These are phyloP conservation scores for Hysterium pulicare DNA, from an alignment of 2,329 filamentous ascomycete genomes.

Conservation along the genomic window DNA sequence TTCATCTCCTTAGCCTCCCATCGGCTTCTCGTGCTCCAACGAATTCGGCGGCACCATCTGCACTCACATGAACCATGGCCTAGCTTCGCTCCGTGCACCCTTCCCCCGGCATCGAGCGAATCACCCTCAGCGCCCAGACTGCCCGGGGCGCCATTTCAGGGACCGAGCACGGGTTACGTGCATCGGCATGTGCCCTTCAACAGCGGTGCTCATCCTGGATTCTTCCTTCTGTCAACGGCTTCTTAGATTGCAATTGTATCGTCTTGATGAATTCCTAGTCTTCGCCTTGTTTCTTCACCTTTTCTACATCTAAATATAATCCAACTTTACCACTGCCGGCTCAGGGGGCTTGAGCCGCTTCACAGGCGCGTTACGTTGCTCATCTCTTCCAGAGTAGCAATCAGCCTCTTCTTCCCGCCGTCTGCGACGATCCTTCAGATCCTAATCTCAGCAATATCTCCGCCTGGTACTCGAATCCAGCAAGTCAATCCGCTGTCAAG, in stretches of 20 bases:
- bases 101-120: constrained; percentile 23
- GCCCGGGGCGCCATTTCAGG: constrained; percentile 24
- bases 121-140: constrained; percentile 21
- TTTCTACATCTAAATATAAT: constrained; percentile 10
- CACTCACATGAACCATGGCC: constrained; percentile 14
- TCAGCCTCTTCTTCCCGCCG: constrained; percentile 26
- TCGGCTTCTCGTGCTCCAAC: constrained; percentile 11
- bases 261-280: neutral
- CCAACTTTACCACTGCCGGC: constrained; percentile 24
- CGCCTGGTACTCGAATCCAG: constrained; percentile 28
- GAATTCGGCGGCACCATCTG: constrained; percentile 5
- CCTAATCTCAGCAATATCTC: constrained; percentile 33
- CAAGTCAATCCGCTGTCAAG: constrained; percentile 27
- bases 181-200: neutral
- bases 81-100: constrained; percentile 27
- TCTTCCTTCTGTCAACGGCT: neutral
- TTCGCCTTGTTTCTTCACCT: constrained; percentile 5
- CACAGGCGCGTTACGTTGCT: neutral
- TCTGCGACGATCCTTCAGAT: constrained; percentile 22
- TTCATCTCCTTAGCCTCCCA: constrained; percentile 18
- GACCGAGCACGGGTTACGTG: constrained; percentile 21
- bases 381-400: constrained; percentile 11
- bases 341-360: neutral
- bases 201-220: neutral
- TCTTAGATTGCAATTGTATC: constrained; percentile 1